These are phyloP conservation scores for Aspergillus nanangensis DNA, from an alignment of 495 filamentous ascomycete species.

Conservation along the genomic window DNA sequence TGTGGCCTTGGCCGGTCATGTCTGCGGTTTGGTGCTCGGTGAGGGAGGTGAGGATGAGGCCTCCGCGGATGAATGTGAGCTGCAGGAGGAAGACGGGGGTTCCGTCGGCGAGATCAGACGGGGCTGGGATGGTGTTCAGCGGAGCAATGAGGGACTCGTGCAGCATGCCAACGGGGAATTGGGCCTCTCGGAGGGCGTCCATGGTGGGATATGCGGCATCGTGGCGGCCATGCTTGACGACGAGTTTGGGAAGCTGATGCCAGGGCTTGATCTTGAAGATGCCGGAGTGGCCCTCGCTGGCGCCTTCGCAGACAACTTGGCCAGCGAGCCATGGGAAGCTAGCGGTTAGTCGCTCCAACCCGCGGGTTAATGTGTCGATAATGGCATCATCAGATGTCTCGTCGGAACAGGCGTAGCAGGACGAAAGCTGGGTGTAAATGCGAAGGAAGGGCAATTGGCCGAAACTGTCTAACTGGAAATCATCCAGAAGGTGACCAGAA, in stretches of 20 bases:
- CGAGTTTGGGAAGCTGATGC: constrained; percentile 26
- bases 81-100: constrained; percentile 47
- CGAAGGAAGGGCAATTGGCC: constrained; percentile 14
- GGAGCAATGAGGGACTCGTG: constrained; percentile 45
- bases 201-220: constrained; percentile 35
- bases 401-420: constrained; percentile 29
- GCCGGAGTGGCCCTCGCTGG: constrained; percentile 25
- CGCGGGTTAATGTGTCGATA: constrained; percentile 24
- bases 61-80: constrained; percentile 47
- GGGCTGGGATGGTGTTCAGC: constrained; percentile 34
- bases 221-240: constrained; percentile 37
- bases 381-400: constrained; percentile 20
- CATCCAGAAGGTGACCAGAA: background rate
- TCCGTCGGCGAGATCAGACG: background rate
- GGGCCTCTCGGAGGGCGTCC: constrained; percentile 30
- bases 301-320: constrained; percentile 41
- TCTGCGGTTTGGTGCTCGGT: constrained; percentile 50
- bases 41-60: constrained; percentile 43
- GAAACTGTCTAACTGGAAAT: constrained; percentile 11
- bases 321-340: constrained; percentile 54
- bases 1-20: constrained; percentile 45
- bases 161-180: constrained; percentile 51
- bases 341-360: constrained; percentile 30
- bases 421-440: constrained; percentile 44
- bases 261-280: constrained; percentile 36